phyloP scores from a whole-genome alignment of 139 green algal genomes.

The Pleodorina starrii region DNA sequence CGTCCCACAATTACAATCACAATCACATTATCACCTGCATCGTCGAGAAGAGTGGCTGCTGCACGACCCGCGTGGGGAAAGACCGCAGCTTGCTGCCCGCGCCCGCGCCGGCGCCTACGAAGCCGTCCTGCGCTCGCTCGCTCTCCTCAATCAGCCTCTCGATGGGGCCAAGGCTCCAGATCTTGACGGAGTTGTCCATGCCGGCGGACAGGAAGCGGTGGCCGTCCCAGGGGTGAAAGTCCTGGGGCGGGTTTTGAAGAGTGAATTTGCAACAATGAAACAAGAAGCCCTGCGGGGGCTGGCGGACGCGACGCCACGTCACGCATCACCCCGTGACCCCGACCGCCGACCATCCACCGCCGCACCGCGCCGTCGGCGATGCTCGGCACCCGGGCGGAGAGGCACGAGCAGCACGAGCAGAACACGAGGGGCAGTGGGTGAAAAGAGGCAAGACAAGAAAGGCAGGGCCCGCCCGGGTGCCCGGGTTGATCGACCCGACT shows the following conservation, averaged over 20 bases:
- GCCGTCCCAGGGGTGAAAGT: conserved; percentile 73
- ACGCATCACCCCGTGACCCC: neutral
- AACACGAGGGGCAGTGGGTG: too few species aligned
- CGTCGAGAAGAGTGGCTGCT: conserved; percentile 55
- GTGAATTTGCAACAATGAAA: too few species aligned
- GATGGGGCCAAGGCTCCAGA: conserved; percentile 14
- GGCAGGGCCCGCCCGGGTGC: too few species aligned
- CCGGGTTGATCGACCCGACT: too few species aligned
- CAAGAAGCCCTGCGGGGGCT: neutral
- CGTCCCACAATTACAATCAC: too few species aligned
- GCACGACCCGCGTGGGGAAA: conserved; percentile 39
- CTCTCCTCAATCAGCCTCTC: conserved; percentile 4
- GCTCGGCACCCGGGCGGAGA: too few species aligned
- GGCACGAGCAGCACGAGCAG: too few species aligned
- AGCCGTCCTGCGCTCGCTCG: neutral
- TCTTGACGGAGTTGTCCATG: conserved; percentile 86
- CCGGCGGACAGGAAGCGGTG: conserved; percentile 74
- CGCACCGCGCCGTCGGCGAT: too few species aligned
- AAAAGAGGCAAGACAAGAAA: too few species aligned
- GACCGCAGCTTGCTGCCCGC: neutral
- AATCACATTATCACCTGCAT: too few species aligned
- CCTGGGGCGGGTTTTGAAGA: too few species aligned
- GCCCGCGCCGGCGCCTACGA: neutral
- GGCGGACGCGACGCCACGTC: neutral
- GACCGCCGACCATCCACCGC: too few species aligned